Conservation (phyloP, 805 yeast species). For the Vanderwaltozyma yarrowii region DNA sequence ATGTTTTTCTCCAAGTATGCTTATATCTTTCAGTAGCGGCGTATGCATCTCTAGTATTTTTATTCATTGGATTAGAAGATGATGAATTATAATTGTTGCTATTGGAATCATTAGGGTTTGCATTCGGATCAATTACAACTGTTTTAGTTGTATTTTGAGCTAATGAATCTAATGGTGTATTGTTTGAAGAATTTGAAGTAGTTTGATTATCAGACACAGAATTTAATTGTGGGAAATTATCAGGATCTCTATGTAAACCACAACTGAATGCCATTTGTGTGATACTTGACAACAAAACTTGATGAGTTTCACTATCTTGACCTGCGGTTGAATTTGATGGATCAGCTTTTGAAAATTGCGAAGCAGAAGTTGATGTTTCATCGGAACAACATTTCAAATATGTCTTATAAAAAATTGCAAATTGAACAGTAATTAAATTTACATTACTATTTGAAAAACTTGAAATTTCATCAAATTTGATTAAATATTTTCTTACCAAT, state of each 20-base stretch:
- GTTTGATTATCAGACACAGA: slow-evolving; percentile 12
- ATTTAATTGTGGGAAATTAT: slow-evolving; percentile 36
- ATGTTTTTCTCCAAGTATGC: slow-evolving; percentile 48
- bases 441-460: slow-evolving; percentile 27
- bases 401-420: slow-evolving; percentile 45
- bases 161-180: slow-evolving; percentile 2
- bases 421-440: slow-evolving; percentile 40
- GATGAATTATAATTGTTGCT: slow-evolving; percentile 2
- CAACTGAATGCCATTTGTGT: slow-evolving; percentile 58
- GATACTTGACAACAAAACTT: slow-evolving; percentile 43
- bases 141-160: slow-evolving; percentile 1
- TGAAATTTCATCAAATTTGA: slow-evolving; percentile 27
- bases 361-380: slow-evolving; percentile 11
- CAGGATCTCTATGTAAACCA: slow-evolving; percentile 63
- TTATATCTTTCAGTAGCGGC: slow-evolving; percentile 29
- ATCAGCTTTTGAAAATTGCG: not conserved
- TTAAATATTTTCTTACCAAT: slow-evolving; percentile 21
- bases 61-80: slow-evolving; percentile 4
- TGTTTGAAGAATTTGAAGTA: slow-evolving; percentile 6
- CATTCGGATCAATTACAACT: slow-evolving; percentile 2
- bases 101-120: slow-evolving; percentile 4
- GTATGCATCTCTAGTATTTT: slow-evolving; percentile 7
- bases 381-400: slow-evolving; percentile 51
- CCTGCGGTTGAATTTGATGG: slow-evolving; percentile 6
- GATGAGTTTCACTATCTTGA: slow-evolving; percentile 48